Evolutionary conservation across 2,329 filamentous ascomycete genomes (phyloP), one percentile per base, ranked within the genome.

Genomic region (Nemania bipapillata): DNA sequence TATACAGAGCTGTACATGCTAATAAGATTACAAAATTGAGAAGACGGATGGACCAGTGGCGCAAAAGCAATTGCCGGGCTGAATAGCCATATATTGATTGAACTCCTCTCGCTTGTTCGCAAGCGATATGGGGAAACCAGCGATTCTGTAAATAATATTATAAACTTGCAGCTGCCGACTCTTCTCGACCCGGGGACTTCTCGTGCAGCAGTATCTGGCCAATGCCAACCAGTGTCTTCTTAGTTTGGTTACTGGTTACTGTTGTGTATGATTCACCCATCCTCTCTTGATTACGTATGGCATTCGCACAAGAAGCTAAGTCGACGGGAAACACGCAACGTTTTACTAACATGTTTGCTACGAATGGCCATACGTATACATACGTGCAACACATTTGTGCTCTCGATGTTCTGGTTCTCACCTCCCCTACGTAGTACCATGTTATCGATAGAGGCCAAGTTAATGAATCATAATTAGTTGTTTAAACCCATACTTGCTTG

Each of bases 11-110:
- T 28, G 24, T 30, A 30, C 15, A 59, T 32, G 32, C 24, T 54
- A 45, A 37, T 49, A 32, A 32, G 37, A 49, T 22, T 20, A 30
- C 45, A 22, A 63, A 35, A 59, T 59, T 65, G 63, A 50, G 49
- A 50, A 55, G 40, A 40, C 15, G 17, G 50, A 50, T 37, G 20
- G 40, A 45, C 17, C 28, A 26, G 66, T 64, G 56, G 61, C 61
- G 50, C 53, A 52, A 52, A 68, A 62, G 52, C 40, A 68, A 68
- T 47, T 59, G 56, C 59, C 52, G 59, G 62, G 64, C 64, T 67
- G 60, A 65, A 59, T 15, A 47, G 30, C 37, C 63, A 56, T 24
- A 35, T 66, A 53, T 63, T 65, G 58, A 66, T 55, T 66, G 63
- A 47, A 15, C 37, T 26, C n/a, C 30, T 45, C 45, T 64, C 35